phyloP scores from a whole-genome alignment of 495 filamentous ascomycete genomes.

The Aspergillus hancockii region DNA sequence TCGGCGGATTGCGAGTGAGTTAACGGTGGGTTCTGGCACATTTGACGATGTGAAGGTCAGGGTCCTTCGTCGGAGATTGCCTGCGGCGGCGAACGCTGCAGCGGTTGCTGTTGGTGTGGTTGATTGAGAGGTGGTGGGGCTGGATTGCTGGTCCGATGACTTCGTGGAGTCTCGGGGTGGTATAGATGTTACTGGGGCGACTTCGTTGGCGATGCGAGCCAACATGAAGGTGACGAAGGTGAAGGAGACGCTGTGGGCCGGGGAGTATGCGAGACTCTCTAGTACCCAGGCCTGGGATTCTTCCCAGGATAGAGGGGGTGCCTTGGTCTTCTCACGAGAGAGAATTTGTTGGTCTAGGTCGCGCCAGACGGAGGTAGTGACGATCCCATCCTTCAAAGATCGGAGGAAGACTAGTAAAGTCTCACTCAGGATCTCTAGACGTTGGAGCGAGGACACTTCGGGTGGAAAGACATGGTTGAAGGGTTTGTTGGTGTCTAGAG shows the following conservation, averaged over 20 bases:
- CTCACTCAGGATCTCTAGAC: conserved; percentile 68
- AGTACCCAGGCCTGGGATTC: conserved; percentile 68
- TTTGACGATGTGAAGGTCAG: conserved; percentile 23
- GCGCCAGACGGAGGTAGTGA: conserved; percentile 68
- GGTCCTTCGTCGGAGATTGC: conserved; percentile 35
- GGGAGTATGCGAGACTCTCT: conserved; percentile 68
- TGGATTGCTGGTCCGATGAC: conserved; percentile 11
- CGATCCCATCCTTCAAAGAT: conserved; percentile 72
- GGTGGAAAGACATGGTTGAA: conserved; percentile 59
- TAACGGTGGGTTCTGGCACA: not conserved
- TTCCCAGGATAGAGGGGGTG: conserved; percentile 50
- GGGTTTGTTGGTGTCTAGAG: conserved; percentile 65
- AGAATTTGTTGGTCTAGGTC: conserved; percentile 64
- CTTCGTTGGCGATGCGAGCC: conserved; percentile 48
- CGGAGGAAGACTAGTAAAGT: conserved; percentile 69
- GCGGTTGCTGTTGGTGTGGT: conserved; percentile 16
- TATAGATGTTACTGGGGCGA: conserved; percentile 36
- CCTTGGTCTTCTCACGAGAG: conserved; percentile 50
- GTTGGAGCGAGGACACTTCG: conserved; percentile 59
- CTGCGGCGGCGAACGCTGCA: conserved; percentile 34
- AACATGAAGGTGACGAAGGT: conserved; percentile 84
- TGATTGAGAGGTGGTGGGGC: conserved; percentile 11
- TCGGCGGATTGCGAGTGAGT: conserved; percentile 28
- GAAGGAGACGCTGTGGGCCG: conserved; percentile 81
- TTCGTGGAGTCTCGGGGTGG: conserved; percentile 7